A percentile compares a stretch with the other conserved stretches of the same genome.
Conservation (phyloP, 2,329 filamentous ascomycete genomes). For the Phaeosphaeria sp. region DNA sequence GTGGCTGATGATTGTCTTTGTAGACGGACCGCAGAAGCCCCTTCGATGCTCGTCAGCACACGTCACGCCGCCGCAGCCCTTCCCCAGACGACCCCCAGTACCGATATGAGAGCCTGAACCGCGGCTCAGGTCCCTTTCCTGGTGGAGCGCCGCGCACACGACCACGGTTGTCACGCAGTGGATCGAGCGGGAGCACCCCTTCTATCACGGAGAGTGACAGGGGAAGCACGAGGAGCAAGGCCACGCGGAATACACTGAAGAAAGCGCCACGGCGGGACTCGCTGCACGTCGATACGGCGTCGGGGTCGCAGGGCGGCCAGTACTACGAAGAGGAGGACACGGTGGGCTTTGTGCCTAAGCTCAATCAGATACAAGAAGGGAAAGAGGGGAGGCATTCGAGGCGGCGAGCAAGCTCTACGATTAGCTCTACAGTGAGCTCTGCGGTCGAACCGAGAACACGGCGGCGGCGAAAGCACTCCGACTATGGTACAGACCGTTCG, state of each 20-base stretch:
- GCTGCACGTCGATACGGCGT: slow-evolving; percentile 17
- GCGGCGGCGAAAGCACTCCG: slow-evolving; percentile 28
- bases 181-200: slow-evolving; percentile 26
- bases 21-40: slow-evolving; percentile 41
- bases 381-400: slow-evolving; percentile 34
- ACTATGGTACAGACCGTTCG: slow-evolving; percentile 31
- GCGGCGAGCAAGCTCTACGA: slow-evolving; percentile 29
- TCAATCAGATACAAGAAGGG: slow-evolving; percentile 51
- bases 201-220: slow-evolving; percentile 30
- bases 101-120: slow-evolving; percentile 20
- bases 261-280: slow-evolving; percentile 30
- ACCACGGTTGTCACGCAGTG: slow-evolving; percentile 35
- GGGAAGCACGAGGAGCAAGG: slow-evolving; percentile 28
- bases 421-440: slow-evolving; percentile 28
- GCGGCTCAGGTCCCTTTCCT: slow-evolving; percentile 11
- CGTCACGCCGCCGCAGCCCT: slow-evolving; percentile 28
- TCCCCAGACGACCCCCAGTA: slow-evolving; percentile 18
- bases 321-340: slow-evolving; percentile 27
- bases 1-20: slow-evolving; percentile 30
- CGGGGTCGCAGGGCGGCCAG: slow-evolving; percentile 17
- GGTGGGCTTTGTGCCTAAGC: slow-evolving; percentile 46
- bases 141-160: slow-evolving; percentile 21
- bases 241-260: slow-evolving; percentile 23
- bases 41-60: slow-evolving; percentile 27
- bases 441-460: slow-evolving; percentile 19